Base-by-base conservation (phyloP, 176 grass and related monocot genomes). In the Tillandsia leiboldiana region DNA sequence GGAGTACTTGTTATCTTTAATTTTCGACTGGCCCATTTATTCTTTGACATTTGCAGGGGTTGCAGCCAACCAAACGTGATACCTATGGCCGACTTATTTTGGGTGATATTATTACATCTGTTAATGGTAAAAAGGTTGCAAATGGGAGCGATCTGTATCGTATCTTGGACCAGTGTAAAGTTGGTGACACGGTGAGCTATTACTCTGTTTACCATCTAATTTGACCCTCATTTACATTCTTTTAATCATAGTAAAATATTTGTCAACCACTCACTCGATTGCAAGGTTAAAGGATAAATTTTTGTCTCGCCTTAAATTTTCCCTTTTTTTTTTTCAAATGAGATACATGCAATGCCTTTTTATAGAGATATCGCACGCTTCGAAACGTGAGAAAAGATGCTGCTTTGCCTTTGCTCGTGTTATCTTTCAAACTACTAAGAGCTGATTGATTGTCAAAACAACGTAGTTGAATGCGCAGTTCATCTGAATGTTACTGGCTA, bases 131-230 rank as follows among this genome's bases (percentile, higher is more conserved):
- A 64, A 99, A 92, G 66, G 84, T 99, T 42, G 70, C 89, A 61
- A 99, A 74, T 68, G 94, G 94, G 28, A 93, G 94, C 29, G 94
- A 99, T 81, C 54, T 99, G 66, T 99, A 99, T 70, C 75, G 94
- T 29, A 88, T 99, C 79, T 70, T 97, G 79, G 94, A 97, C 67
- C 94, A 97, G 53, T 97, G 94, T 73, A 90, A 99, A 93, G 87
- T 99, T 68, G 94, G 94, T n/a, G 94, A 99, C 0, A 93, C 72
- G 82, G 94, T 99, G 86, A 84, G 62, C 10, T 72, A 7, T 69
- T n/a, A 0, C 28, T 48, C 33, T 5, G 23, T 22, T 4, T 10
- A 0, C 68, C 9, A 29, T 17, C 66, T 3, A 26, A 28, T 76
- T 51, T 1, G 52, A 26, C 10, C 48, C 11, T 64, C 9, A 17